Evolutionary conservation across 2,329 filamentous ascomycete genomes (phyloP).

Genomic region (Bipolaris victoriae): DNA sequence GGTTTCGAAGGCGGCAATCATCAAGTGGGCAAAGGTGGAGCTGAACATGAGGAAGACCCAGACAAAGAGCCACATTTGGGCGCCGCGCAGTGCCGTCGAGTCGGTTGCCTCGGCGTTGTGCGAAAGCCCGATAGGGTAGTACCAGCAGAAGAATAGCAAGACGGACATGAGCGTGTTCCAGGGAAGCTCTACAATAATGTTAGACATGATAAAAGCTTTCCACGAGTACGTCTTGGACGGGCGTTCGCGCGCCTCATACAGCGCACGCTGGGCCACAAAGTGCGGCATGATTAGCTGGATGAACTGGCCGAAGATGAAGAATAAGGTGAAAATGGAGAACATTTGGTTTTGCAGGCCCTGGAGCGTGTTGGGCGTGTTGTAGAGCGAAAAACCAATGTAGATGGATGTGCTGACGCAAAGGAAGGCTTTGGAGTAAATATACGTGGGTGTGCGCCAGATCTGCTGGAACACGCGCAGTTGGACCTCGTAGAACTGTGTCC

Average conservation of each 20-base stretch:
- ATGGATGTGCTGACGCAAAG: constrained; percentile 57
- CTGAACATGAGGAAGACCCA: neutral
- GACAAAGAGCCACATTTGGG: neutral
- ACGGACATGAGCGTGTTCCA: constrained; percentile 66
- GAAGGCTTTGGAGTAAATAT: constrained; percentile 78
- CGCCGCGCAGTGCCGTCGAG: neutral
- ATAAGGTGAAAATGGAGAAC: constrained; percentile 57
- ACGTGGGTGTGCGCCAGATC: constrained; percentile 84
- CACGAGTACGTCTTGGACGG: constrained; percentile 73
- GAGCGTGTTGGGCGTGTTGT: constrained; percentile 12
- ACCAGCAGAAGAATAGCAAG: constrained; percentile 69
- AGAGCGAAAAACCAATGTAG: constrained; percentile 27
- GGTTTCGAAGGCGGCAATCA: neutral
- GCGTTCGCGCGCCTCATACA: constrained; percentile 64
- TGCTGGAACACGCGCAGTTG: constrained; percentile 78
- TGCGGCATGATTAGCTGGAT: constrained; percentile 48
- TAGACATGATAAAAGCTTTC: constrained; percentile 71
- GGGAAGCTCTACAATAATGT: constrained; percentile 71
- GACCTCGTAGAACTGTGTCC: constrained; percentile 75
- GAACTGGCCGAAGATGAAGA: constrained; percentile 45
- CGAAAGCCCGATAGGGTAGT: constrained; percentile 57
- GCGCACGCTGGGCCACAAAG: constrained; percentile 48
- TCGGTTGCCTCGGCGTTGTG: constrained; percentile 26
- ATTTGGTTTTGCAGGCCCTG: constrained; percentile 50
- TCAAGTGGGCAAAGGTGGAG: neutral